Percentiles rank a stretch among this genome's conserved stretches.
phyloP scores from a whole-genome alignment of 768 basidiomycete species.

The Serendipita indica region DNA sequence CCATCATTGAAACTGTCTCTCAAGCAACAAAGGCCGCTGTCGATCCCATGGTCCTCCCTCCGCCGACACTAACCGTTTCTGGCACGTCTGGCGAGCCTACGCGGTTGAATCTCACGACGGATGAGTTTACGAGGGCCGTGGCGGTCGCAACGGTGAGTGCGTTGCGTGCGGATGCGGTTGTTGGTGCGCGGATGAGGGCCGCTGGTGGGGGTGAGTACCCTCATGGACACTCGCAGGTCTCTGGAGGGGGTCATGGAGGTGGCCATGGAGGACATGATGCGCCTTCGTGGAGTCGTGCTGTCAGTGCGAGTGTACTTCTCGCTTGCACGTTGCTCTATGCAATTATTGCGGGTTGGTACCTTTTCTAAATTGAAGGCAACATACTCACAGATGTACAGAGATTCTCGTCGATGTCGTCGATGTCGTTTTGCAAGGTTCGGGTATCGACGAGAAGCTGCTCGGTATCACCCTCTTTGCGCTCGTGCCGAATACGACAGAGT shows the following conservation, averaged over 20 bases:
- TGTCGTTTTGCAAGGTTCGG: constrained; percentile 75
- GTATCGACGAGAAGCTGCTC: constrained; percentile 94
- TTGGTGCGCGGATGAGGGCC: constrained; percentile 30
- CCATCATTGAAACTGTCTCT: constrained; percentile 65
- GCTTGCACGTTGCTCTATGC: constrained; percentile 88
- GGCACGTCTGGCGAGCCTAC: not conserved
- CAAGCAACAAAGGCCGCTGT: constrained; percentile 50
- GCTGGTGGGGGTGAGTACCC: constrained; percentile 19
- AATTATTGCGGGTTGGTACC: constrained; percentile 71
- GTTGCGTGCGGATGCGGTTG: constrained; percentile 44
- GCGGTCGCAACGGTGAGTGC: constrained; percentile 90
- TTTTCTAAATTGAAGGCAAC: not conserved
- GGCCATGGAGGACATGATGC: constrained; percentile 82
- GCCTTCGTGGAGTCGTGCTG: constrained; percentile 86
- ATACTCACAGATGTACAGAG: too few species aligned
- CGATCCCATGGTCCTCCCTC: constrained; percentile 39
- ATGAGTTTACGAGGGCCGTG: constrained; percentile 87
- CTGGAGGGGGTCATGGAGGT: constrained; percentile 28
- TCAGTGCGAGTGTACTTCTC: constrained; percentile 79
- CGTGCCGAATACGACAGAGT: constrained; percentile 97
- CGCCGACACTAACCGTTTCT: constrained; percentile 13
- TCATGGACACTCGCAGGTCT: not conserved
- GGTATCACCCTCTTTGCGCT: constrained; percentile 93
- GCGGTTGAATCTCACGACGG: constrained; percentile 42
- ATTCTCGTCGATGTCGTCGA: constrained; percentile 92